Base-by-base conservation (phyloP, 768 basidiomycete species). In the Cubamyces sp. region DNA sequence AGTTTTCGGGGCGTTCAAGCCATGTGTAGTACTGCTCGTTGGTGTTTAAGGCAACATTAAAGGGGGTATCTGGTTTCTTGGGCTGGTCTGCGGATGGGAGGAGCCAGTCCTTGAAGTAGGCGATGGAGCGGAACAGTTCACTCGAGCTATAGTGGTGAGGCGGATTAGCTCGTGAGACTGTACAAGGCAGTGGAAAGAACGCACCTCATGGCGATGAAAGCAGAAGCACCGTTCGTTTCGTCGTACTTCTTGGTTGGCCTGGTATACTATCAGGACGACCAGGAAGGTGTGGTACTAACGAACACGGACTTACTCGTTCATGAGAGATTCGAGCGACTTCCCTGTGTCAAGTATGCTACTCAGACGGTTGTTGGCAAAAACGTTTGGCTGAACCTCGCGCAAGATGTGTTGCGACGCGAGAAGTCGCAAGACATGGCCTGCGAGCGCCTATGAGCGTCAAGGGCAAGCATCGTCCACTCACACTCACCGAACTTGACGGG, bases 1-100 rank as follows among this genome's bases (percentile, higher is more conserved):
- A 69, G 54, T 73, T 66, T 26, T 76, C 78, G 25, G 81, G 81
- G 18, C 84, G 84, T 71, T 90, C 88, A 8, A 90, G 76, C 90
- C 89, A 91, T 5, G 79, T 81, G 66, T 90, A 91, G 67, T 80
- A 89, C 0, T 12, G 72, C 68, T 59, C 74, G 68, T 66, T 72
- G 26, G 72, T 80, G 0, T 77, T 76, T 67, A 88, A 90, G 7
- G 88, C 88, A 64, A 84, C 76, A 67, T 87, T 87, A 68, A 90
- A 90, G 0, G 88, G 41, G 1, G 54, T 37, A 4, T n/a, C 16
- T 9, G 41, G 21, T 6, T 34, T 43, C 30, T 26, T 40, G 16
- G 43, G 1, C 12, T 47, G 23, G 9, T 26, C 48, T 2, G 12
- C 11, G 14, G 41, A 49, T n/a, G 39, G 47, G 14, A 62, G 55